These are phyloP conservation scores for Eutrema salsugineum DNA, from an alignment of 441 rosid genomes.

Conservation along the genomic window DNA sequence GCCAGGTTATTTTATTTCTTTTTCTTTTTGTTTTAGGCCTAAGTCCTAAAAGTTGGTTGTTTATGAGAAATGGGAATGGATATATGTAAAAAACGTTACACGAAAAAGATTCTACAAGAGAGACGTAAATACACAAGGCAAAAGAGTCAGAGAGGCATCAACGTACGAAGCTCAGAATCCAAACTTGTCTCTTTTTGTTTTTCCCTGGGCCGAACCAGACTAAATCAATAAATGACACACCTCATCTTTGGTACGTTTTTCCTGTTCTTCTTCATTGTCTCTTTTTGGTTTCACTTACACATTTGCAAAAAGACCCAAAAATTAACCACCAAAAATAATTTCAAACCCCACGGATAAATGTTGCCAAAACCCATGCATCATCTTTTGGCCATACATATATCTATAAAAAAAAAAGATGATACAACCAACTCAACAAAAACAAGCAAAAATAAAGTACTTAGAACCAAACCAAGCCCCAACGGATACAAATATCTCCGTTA, in stretches of 20 bases:
- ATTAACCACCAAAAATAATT: not conserved
- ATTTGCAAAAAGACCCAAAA: not conserved
- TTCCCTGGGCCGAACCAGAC: conserved; percentile 8
- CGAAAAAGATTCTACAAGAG: conserved; percentile 11
- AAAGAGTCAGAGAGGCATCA: conserved; percentile 24
- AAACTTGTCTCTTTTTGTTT: conserved; percentile 10
- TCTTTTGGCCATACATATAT: conserved; percentile 5
- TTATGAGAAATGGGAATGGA: not conserved
- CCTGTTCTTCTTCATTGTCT: conserved; percentile 27
- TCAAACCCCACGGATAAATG: not conserved
- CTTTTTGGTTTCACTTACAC: conserved; percentile 16
- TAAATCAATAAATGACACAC: conserved; percentile 17
- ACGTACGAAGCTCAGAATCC: conserved; percentile 25
- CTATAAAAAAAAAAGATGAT: not conserved
- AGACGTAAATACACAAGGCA: conserved; percentile 30
- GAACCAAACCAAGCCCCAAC: conserved; percentile 18
- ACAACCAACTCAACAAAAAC: conserved; percentile 14
- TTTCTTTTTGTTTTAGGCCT: not conserved
- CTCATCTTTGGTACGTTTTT: conserved; percentile 31
- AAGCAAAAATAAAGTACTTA: not conserved
- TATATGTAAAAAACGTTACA: not conserved
- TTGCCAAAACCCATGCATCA: conserved; percentile 18
- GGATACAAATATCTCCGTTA: conserved; percentile 26
- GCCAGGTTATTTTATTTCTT: not conserved
- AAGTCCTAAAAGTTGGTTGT: conserved; percentile 5